phyloP scores from a whole-genome alignment of 2,329 filamentous ascomycete species.

The Neurospora sp. region DNA sequence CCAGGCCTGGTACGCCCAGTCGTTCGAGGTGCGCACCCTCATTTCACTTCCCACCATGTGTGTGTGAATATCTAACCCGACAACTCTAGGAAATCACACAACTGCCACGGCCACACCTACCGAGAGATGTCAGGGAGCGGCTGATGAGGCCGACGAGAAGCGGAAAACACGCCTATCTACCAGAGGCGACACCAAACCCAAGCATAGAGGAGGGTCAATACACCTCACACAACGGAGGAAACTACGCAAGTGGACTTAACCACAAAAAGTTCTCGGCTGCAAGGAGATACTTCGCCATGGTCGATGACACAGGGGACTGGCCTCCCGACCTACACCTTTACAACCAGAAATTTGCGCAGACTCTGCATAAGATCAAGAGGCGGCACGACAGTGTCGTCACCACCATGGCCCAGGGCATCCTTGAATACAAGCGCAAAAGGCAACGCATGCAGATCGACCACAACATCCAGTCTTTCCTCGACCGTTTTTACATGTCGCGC shows the following conservation, averaged over 20 bases:
- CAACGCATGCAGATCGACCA: conserved; percentile 98
- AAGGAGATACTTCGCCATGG: conserved; percentile 80
- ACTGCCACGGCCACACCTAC: conserved; percentile 67
- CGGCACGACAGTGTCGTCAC: conserved; percentile 96
- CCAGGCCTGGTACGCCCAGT: conserved; percentile 98
- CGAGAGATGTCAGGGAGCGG: conserved; percentile 64
- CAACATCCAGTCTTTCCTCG: conserved; percentile 93
- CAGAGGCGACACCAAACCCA: conserved; percentile 80
- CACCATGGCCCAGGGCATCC: conserved; percentile 92
- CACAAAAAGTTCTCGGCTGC: conserved; percentile 42
- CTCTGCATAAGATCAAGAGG: conserved; percentile 87
- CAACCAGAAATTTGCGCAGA: conserved; percentile 82
- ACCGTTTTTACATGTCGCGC: conserved; percentile 99
- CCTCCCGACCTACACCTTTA: conserved; percentile 90
- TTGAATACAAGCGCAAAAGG: conserved; percentile 93
- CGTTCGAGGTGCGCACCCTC: conserved; percentile 69
- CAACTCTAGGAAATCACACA: conserved; percentile 75
- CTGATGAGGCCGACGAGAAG: conserved; percentile 58
- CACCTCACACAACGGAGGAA: conserved; percentile 40
- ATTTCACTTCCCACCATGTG: conserved; percentile 8
- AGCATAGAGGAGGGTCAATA: conserved; percentile 81
- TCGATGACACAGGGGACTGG: conserved; percentile 84
- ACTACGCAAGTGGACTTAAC: conserved; percentile 27
- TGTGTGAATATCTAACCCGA: conserved; percentile 20
- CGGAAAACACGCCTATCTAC: conserved; percentile 57